phyloP scores from a whole-genome alignment of 805 yeast species.

The Kluyveromyces siamensis region DNA sequence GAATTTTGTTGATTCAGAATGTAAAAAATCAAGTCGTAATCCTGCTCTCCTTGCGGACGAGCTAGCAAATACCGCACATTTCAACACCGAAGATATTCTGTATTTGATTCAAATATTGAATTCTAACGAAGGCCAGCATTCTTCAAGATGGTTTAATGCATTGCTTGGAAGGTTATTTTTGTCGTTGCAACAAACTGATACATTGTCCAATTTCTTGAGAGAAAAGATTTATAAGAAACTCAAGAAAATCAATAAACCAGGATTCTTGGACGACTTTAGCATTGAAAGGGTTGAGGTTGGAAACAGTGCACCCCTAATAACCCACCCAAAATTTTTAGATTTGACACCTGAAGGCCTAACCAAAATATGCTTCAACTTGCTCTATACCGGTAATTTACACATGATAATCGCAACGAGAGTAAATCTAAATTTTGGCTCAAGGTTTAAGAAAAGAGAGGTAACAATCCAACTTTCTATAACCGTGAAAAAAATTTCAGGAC shows the following conservation, averaged over 20 bases:
- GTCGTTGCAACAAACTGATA: slow-evolving; percentile 62
- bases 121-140: slow-evolving; percentile 73
- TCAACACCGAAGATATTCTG: slow-evolving; percentile 61
- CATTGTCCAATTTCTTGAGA: slow-evolving; percentile 48
- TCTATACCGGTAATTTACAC: slow-evolving; percentile 69
- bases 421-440: slow-evolving; percentile 62
- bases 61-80: slow-evolving; percentile 67
- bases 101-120: slow-evolving; percentile 67
- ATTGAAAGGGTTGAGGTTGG: slow-evolving; percentile 72
- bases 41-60: slow-evolving; percentile 45
- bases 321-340: slow-evolving; percentile 59
- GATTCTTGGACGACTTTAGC: slow-evolving; percentile 74
- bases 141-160: slow-evolving; percentile 88
- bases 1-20: slow-evolving; percentile 10
- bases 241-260: slow-evolving; percentile 75
- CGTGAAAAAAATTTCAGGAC: slow-evolving; percentile 63
- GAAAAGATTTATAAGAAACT: slow-evolving; percentile 61
- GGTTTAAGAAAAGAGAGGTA: slow-evolving; percentile 68
- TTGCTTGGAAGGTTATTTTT: slow-evolving; percentile 74
- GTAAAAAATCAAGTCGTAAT: slow-evolving; percentile 10
- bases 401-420: slow-evolving; percentile 75
- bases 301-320: slow-evolving; percentile 66
- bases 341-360: slow-evolving; percentile 76
- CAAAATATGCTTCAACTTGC: slow-evolving; percentile 48
- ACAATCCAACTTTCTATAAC: slow-evolving; percentile 64